phyloP scores from a whole-genome alignment of 208 protist genomes.

The Acanthamoeba polyphaga region DNA sequence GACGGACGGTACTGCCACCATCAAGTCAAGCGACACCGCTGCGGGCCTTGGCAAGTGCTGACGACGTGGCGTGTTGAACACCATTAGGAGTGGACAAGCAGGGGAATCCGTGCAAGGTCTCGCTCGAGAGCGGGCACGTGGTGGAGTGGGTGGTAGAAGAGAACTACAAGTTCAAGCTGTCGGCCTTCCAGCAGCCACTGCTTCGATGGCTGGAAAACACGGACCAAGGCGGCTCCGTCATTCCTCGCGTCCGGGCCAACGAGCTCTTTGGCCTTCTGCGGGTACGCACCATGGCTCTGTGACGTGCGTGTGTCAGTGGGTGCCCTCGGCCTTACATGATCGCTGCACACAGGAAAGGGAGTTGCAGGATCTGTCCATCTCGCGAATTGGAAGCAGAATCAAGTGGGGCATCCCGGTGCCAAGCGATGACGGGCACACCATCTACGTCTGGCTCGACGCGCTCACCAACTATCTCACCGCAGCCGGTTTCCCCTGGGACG shows the following conservation, averaged over 20 bases:
- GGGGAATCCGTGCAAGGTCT: constrained; percentile 94
- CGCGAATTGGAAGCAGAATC: constrained; percentile 93
- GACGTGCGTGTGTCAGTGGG: background rate
- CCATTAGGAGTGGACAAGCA: constrained; percentile 92
- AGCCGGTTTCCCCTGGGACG: constrained; percentile 82
- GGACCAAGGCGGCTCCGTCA: constrained; percentile 89
- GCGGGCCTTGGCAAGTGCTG: constrained; percentile 80
- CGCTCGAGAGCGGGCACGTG: constrained; percentile 92
- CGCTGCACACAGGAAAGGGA: constrained; percentile 84
- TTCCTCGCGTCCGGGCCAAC: constrained; percentile 94
- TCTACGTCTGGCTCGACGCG: constrained; percentile 99
- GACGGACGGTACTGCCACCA: constrained; percentile 64
- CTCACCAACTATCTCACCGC: constrained; percentile 99
- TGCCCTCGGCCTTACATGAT: background rate
- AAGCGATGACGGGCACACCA: constrained; percentile 89
- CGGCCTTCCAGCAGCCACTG: constrained; percentile 51
- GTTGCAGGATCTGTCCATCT: constrained; percentile 97
- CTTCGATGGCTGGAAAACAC: constrained; percentile 86
- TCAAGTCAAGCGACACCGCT: constrained; percentile 87
- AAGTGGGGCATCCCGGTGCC: constrained; percentile 99
- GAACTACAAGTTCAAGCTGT: constrained; percentile 99
- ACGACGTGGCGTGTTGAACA: background rate
- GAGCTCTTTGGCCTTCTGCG: constrained; percentile 92
- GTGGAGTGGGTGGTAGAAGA: constrained; percentile 97
- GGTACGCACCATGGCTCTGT: background rate